Evolutionary conservation across 805 yeast species (phyloP), one percentile per base, ranked within the genome.

Genomic region (Ogataea ganodermae): DNA sequence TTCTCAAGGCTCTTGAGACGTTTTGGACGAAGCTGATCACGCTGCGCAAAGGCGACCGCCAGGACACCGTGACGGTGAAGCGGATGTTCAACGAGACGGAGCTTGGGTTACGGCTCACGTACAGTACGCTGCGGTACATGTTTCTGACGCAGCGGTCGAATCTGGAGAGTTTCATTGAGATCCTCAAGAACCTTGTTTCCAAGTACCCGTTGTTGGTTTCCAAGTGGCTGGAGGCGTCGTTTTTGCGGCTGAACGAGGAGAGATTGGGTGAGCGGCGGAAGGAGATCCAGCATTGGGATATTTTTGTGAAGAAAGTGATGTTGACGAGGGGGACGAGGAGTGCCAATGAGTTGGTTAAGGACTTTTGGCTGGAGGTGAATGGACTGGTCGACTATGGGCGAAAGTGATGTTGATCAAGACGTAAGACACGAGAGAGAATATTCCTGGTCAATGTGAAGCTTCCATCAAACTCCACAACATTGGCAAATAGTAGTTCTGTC

Each of bases 261-360:
- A 43, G 72, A 47, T 39, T 31, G 0, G 21, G 44, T 0, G 16
- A 44, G 13, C 68, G 56, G 24, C 61, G 41, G 56, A 62, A 60
- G 46, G 63, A 52, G 37, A 55, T 65, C 28, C 56, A 38, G 26
- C 62, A 53, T 1, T 70, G 73, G 44, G 79, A 74, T 7, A 55
- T 70, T 4, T 78, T 84, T 42, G 60, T 81, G 17, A 80, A 76
- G 52, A 83, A 81, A 59, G 55, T 86, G 24, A 58, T 80, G 63
- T 49, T 83, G 1, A 83, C 89, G 0, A 74, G 89, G 57, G 91
- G 91, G 2, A 79, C 79, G 33, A 69, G 89, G 54, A 75, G 75
- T 32, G 82, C 84, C 2, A 75, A 79, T 42, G 73, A 69, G 22
- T 71, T 81, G 1, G 67, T 86, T 10, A 76, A 81, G 47, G 78